Evolutionary conservation across 306 rosid genomes (phyloP), one percentile per base, ranked within the genome.

Genomic region (Prinsepia uniflora): DNA sequence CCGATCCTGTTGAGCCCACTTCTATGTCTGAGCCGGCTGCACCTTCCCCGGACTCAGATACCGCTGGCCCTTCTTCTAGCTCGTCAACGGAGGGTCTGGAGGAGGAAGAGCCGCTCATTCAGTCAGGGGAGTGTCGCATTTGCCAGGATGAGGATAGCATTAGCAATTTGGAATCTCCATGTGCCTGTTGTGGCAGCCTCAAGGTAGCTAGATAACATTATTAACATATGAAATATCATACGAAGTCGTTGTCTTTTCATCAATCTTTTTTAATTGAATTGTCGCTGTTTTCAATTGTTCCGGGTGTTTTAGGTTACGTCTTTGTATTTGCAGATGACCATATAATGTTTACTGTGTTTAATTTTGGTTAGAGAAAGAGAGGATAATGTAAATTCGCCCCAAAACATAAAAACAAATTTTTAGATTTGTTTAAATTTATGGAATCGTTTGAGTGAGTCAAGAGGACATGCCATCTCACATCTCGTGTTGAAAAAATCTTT

Each of bases 181-280:
- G 98, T 73, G 90, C 83, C 61, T 93, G 98, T 78, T 86, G 89
- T 77, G 98, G 98, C 50, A 93, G 98, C 81, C 96, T 93, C 42
- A 90, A 90, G 96, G 98, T 93, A 75, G 71, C 36, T 30, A 30
- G 36, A 30, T 30, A 30, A 30, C n/a, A n/a, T n/a, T n/a, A n/a
- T n/a, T n/a, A n/a, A n/a, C 36, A 63, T 30, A 10, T 44, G 15
- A 10, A 70, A 18, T 53, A n/a, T 18, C 10, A 50, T 53, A 53
- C 19, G n/a, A 36, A 61, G 43, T 59, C 11, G 4, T 6, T 10
- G 46, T 50, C 30, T 9, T 67, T 50, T n/a, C 9, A 10, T 10
- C 5, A 0, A 7, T 34, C n/a, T 15, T 2, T 45, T 17, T 7
- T 2, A 24, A 24, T 47, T 3, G 14, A 57, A 22, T 22, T 57